Base-by-base conservation (phyloP, 2,329 filamentous ascomycete species). In the Phialemonium atrogriseum region DNA sequence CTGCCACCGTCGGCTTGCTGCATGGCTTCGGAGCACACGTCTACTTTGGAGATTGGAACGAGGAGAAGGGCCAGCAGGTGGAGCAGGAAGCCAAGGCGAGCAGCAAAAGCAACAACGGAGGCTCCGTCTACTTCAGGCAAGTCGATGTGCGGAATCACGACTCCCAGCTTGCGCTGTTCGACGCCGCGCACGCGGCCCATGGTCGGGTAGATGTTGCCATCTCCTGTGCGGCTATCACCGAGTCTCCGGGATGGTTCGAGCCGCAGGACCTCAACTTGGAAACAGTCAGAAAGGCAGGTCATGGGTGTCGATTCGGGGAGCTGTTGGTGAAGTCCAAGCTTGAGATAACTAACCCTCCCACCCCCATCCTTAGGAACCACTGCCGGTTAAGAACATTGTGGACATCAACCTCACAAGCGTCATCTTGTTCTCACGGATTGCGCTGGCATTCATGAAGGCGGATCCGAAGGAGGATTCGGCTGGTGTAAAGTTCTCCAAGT, bases 141-240 rank as follows among this genome's bases (percentile, higher is more conserved):
- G 56, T 56, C 19, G 63, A 72, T 44, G 63, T 69, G 7, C 55
- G 56, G 8, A 46, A 56, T 25, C 68, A 71, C 41, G 41, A 54
- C n/a, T 56, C 61, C 10, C 58, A 66, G 17, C 45, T 69, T 18
- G 49, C 50, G 4, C 49, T 72, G 5, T 71, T 70, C 44, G 58
- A 66, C 15, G 38, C 53, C 3, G 64, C 66, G 0, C 56, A 59
- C 24, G 46, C 57, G 6, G 54, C 50, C n/a, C 62, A 64, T 35
- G 61, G 62, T 4, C 51, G 50, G 5, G 55, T 71, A 14, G 67
- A 73, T 35, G 59, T 66, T 36, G 67, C 66, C 5, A 55, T 69
- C 13, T 59, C 60, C 4, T 63, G 58, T 19, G 68, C 67, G 1
- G 67, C 62, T 0, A 41, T 47, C 5, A 51, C 54, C 11, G 66